Conservation (phyloP, 805 yeast species). For the Candida tallmaniae region DNA sequence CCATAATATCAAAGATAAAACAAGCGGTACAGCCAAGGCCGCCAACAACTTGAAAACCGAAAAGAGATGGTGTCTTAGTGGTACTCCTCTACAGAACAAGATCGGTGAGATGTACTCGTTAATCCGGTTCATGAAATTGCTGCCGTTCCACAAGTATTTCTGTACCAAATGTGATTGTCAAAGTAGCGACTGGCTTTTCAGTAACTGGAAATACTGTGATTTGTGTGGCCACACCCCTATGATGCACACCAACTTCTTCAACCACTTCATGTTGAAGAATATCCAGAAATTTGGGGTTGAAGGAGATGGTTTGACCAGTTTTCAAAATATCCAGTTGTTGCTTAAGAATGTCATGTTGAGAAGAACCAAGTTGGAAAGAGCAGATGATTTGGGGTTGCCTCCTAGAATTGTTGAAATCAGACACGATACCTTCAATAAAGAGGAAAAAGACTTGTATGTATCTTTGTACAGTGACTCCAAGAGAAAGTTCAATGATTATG, state of each 20-base stretch:
- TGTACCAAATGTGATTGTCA: slow-evolving; percentile 92
- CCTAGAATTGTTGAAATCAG: slow-evolving; percentile 91
- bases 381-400: slow-evolving; percentile 96
- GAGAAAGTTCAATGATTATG: slow-evolving; percentile 86
- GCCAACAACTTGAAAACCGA: slow-evolving; percentile 69
- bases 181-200: slow-evolving; percentile 78
- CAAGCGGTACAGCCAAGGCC: slow-evolving; percentile 89
- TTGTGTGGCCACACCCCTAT: slow-evolving; percentile 87
- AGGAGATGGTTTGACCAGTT: slow-evolving; percentile 77
- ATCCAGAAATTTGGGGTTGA: slow-evolving; percentile 81
- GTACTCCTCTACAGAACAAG: slow-evolving; percentile 94
- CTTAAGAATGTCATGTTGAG: slow-evolving; percentile 83
- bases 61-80: slow-evolving; percentile 88
- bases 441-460: slow-evolving; percentile 88
- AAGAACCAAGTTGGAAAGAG: slow-evolving; percentile 92
- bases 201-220: slow-evolving; percentile 81
- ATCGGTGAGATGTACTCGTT: slow-evolving; percentile 95
- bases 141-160: slow-evolving; percentile 84
- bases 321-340: slow-evolving; percentile 68
- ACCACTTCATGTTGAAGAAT: slow-evolving; percentile 91
- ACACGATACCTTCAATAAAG: slow-evolving; percentile 84
- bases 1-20: slow-evolving; percentile 93
- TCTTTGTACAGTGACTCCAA: slow-evolving; percentile 83
- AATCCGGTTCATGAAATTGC: slow-evolving; percentile 75
- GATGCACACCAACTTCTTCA: slow-evolving; percentile 93